These are phyloP conservation scores for Rhipidocladum racemiflorum DNA, from an alignment of 176 grass and related monocot species.

Conservation along the genomic window DNA sequence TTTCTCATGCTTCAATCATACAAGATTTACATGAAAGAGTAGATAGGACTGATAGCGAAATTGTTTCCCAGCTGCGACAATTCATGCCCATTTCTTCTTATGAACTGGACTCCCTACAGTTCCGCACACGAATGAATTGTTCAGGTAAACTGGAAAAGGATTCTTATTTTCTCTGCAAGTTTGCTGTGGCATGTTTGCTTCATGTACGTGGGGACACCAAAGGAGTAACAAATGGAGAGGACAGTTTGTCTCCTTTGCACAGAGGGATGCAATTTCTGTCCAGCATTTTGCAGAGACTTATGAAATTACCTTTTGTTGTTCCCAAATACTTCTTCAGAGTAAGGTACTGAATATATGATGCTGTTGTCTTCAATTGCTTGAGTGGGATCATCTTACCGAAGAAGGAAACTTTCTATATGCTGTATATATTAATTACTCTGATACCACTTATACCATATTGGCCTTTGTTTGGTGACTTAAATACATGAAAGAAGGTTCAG, in stretches of 20 bases:
- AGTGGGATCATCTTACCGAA: background rate
- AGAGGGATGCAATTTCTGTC: constrained; percentile 56
- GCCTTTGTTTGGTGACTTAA: background rate
- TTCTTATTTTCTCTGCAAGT: constrained; percentile 50
- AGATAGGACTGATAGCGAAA: constrained; percentile 34
- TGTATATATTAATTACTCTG: background rate
- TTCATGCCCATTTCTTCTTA: constrained; percentile 35
- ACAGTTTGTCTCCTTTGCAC: constrained; percentile 27
- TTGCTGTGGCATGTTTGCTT: constrained; percentile 52
- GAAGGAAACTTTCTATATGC: background rate
- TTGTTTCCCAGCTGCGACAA: constrained; percentile 40
- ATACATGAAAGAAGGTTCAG: background rate
- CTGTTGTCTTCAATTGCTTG: background rate
- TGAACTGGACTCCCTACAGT: constrained; percentile 35
- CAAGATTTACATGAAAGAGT: constrained; percentile 67
- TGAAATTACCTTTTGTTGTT: constrained; percentile 66
- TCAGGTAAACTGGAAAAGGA: constrained; percentile 37
- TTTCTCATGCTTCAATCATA: constrained; percentile 46
- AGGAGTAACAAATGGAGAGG: constrained; percentile 28
- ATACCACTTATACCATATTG: background rate
- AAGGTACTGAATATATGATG: constrained; percentile 41
- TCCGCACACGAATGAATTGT: constrained; percentile 31
- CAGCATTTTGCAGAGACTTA: constrained; percentile 50
- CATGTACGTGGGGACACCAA: constrained; percentile 28
- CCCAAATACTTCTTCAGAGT: constrained; percentile 80